A percentile compares a stretch with the other conserved stretches of the same genome.
phyloP scores from a whole-genome alignment of 495 filamentous ascomycete species.

The Jackrogersella minutella region DNA sequence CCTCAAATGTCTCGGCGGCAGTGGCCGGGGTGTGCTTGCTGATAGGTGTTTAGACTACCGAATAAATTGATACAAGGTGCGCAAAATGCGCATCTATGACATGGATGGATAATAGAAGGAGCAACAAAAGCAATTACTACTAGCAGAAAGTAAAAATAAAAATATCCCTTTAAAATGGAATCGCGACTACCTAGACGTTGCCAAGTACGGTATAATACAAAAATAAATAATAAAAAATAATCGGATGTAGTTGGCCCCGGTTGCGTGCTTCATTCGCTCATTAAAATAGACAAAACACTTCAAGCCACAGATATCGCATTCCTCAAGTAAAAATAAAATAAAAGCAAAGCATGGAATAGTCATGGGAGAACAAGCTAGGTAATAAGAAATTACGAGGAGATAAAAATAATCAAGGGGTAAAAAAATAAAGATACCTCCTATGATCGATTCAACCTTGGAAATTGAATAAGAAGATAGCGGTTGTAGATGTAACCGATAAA shows the following conservation, averaged over 20 bases:
- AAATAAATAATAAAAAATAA: background rate
- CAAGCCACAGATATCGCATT: slow-evolving; percentile 30
- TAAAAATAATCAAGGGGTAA: background rate
- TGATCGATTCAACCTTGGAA: slow-evolving; percentile 3
- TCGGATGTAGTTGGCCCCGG: background rate
- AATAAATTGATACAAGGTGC: slow-evolving; percentile 20
- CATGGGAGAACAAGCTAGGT: too few relatives aligned
- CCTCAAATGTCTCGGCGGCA: slow-evolving; percentile 31
- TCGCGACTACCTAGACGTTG: too few relatives aligned
- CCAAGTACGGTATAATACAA: slow-evolving; percentile 7
- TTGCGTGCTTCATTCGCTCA: slow-evolving; percentile 22
- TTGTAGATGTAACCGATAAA: slow-evolving; percentile 20
- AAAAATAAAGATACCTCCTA: background rate
- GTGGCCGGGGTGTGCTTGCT: slow-evolving; percentile 26
- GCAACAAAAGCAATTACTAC: background rate
- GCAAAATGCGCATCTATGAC: slow-evolving; percentile 18
- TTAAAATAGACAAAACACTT: slow-evolving; percentile 38
- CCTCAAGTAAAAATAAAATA: slow-evolving; percentile 17
- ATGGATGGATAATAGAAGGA: slow-evolving; percentile 12
- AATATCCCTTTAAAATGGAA: too few relatives aligned
- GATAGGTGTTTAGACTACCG: slow-evolving; percentile 26
- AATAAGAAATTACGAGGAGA: slow-evolving; percentile 22
- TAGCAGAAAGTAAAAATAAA: background rate
- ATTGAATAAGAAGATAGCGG: slow-evolving; percentile 32
- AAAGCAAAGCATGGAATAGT: slow-evolving; percentile 2